phyloP scores from a whole-genome alignment of 2,329 filamentous ascomycete species.

The Hypoxylon rubiginosum region DNA sequence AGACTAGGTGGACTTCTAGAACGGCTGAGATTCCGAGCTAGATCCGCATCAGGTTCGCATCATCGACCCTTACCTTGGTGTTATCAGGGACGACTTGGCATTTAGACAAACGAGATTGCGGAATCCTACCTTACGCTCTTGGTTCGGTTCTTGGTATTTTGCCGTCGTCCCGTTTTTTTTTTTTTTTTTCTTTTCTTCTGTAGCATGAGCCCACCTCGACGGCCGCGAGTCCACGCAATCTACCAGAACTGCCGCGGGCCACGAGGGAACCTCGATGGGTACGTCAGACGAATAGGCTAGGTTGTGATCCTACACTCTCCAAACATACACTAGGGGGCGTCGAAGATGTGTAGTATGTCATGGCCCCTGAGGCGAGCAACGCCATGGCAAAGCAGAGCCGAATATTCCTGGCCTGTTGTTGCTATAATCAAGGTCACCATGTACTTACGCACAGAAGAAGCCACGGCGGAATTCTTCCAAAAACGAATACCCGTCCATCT shows the following conservation, averaged over 20 bases:
- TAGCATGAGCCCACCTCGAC: neutral
- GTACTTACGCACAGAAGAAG: neutral
- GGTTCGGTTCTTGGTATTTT: slow-evolving; percentile 19
- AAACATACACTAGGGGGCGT: neutral
- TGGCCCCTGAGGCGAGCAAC: neutral
- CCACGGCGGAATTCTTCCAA: neutral
- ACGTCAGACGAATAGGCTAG: neutral
- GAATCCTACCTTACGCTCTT: slow-evolving; percentile 24
- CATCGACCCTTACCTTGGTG: slow-evolving; percentile 30
- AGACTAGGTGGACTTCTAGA: neutral
- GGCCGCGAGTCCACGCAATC: neutral
- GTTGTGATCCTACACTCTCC: slow-evolving; percentile 1
- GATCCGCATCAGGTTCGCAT: slow-evolving; percentile 12
- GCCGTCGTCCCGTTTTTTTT: slow-evolving; percentile 15
- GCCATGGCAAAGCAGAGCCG: neutral
- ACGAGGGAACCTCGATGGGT: slow-evolving; percentile 1
- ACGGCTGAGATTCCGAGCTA: slow-evolving; percentile 16
- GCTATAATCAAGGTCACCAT: neutral
- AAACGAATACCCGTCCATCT: slow-evolving; percentile 17
- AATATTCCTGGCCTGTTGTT: neutral
- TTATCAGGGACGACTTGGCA: slow-evolving; percentile 34
- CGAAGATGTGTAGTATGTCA: neutral
- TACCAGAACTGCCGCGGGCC: neutral
- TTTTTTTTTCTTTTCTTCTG: no score
- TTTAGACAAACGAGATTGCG: slow-evolving; percentile 26